Conservation (phyloP, 2,329 filamentous ascomycete species). For the Stagonosporopsis vannaccii region DNA sequence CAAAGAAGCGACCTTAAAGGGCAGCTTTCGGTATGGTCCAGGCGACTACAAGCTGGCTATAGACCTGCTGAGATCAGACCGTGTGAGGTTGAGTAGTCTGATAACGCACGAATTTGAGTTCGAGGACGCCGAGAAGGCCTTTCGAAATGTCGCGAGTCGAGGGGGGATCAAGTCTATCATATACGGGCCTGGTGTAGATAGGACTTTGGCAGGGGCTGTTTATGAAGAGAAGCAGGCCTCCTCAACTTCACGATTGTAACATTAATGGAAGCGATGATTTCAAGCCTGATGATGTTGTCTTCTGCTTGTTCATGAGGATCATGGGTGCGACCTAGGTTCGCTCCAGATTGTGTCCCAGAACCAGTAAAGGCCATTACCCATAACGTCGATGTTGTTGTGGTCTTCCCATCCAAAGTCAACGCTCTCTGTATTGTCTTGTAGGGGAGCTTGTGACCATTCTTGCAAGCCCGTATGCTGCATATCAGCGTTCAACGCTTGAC, state of each 20-base stretch:
- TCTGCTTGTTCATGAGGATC: neutral
- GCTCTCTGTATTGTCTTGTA: neutral
- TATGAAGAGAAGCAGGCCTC: neutral
- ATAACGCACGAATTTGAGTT: conserved; percentile 29
- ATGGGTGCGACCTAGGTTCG: conserved; percentile 3
- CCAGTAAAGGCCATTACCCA: conserved; percentile 24
- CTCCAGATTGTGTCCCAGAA: conserved; percentile 24
- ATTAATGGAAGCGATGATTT: neutral
- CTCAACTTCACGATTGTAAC: neutral
- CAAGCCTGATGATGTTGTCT: neutral
- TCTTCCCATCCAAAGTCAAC: conserved; percentile 6
- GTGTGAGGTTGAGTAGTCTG: conserved; percentile 21
- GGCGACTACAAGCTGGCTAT: conserved; percentile 36
- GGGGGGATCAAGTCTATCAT: conserved; percentile 35
- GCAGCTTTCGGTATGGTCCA: conserved; percentile 39
- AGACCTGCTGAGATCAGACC: conserved; percentile 19
- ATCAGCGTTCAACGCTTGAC: neutral
- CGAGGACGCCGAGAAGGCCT: conserved; percentile 25
- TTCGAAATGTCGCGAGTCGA: conserved; percentile 20
- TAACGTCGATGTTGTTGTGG: conserved; percentile 7
- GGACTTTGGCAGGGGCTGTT: neutral
- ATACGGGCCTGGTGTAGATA: conserved; percentile 26
- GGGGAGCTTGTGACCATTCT: conserved; percentile 3
- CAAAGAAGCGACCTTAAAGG: conserved; percentile 35
- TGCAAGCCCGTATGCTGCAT: neutral